These are phyloP conservation scores for Pyracantha coccinea DNA, from an alignment of 331 rosid genomes.

Conservation along the genomic window DNA sequence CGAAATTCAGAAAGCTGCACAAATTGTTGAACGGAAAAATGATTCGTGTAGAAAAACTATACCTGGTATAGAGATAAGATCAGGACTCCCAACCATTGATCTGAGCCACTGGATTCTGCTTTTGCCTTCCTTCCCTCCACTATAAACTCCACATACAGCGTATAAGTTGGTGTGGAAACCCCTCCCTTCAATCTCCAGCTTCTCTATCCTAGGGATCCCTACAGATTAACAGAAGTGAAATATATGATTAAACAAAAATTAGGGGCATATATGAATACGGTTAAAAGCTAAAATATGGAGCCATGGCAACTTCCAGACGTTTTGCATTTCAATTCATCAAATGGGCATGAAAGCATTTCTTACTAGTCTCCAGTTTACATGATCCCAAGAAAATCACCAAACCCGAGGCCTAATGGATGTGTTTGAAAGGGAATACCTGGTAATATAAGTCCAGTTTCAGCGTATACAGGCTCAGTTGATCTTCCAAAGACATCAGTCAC, in stretches of 20 bases:
- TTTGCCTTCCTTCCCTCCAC: slow-evolving; percentile 99
- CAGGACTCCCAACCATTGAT: slow-evolving; percentile 99
- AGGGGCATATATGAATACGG: not conserved
- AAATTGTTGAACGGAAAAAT: too few species aligned
- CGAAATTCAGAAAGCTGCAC: too few species aligned
- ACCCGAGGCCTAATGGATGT: not conserved
- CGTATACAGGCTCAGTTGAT: slow-evolving; percentile 53
- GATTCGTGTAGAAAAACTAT: too few species aligned
- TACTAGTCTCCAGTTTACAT: not conserved
- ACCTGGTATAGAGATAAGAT: slow-evolving; percentile 84
- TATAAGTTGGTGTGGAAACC: slow-evolving; percentile 97
- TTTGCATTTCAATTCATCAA: not conserved
- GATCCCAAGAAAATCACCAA: not conserved
- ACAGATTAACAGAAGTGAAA: slow-evolving; percentile 2
- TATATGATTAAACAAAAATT: not conserved
- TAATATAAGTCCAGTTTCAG: slow-evolving; percentile 52
- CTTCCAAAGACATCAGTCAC: slow-evolving; percentile 94
- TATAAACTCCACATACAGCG: slow-evolving; percentile 80
- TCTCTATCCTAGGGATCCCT: slow-evolving; percentile 89
- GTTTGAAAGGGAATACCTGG: slow-evolving; percentile 50
- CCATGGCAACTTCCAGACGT: not conserved
- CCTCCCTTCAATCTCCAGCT: slow-evolving; percentile 96
- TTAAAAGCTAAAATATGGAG: not conserved
- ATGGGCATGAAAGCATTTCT: not conserved
- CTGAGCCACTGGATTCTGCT: slow-evolving; percentile 97